These are phyloP conservation scores for Graphium sp. DNA, from an alignment of 2,329 filamentous ascomycete genomes.

Conservation along the genomic window DNA sequence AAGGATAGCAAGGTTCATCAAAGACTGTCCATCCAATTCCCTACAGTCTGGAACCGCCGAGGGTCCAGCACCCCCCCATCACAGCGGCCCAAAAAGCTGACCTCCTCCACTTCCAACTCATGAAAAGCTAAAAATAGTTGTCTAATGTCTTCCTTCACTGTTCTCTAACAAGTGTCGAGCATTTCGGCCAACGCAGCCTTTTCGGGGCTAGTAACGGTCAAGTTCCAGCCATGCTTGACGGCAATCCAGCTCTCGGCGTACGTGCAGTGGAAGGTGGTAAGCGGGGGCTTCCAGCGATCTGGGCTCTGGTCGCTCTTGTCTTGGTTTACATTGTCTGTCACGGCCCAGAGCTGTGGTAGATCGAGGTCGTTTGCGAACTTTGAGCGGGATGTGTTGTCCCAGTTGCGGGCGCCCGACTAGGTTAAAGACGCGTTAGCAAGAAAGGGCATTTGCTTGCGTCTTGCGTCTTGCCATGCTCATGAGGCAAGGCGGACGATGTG, in stretches of 20 bases:
- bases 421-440: no score
- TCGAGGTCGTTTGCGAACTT: constrained; percentile 62
- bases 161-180: constrained; percentile 46
- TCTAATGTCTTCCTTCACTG: no score
- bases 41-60: no score
- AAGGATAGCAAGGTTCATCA: no score
- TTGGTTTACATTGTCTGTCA: constrained; percentile 62
- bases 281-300: constrained; percentile 59
- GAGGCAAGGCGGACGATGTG: not conserved
- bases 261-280: constrained; percentile 55
- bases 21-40: no score
- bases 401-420: constrained; percentile 54
- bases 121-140: no score
- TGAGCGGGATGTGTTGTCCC: constrained; percentile 53
- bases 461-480: not conserved
- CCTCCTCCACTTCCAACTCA: no score
- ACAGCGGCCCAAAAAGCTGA: no score
- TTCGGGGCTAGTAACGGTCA: constrained; percentile 56
- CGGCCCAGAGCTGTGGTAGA: constrained; percentile 61
- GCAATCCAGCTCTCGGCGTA: constrained; percentile 64
- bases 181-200: constrained; percentile 49
- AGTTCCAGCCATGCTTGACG: constrained; percentile 55
- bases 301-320: constrained; percentile 57
- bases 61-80: no score
- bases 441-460: not conserved